A percentile compares a stretch with the other conserved stretches of the same genome.
These are phyloP conservation scores for Dorcoceras hygrometricum DNA, from an alignment of 257 asterid species.

Conservation along the genomic window DNA sequence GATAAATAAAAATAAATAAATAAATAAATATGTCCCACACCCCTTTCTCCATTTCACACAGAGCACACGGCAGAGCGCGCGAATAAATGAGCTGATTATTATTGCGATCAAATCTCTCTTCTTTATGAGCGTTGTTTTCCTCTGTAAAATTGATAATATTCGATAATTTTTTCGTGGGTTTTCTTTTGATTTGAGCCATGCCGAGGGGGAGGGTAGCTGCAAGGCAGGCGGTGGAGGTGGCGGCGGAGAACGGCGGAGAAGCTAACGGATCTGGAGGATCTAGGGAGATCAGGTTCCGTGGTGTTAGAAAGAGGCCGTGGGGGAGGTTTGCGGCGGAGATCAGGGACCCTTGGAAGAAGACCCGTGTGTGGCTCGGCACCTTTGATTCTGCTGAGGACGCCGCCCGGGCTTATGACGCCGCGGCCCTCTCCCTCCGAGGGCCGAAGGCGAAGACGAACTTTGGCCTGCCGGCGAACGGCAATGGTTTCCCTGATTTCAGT, in stretches of 20 bases:
- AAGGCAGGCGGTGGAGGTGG: constrained; percentile 23
- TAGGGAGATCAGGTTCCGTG: constrained; percentile 44
- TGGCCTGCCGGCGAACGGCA: constrained; percentile 23
- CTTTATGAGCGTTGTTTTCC: background rate
- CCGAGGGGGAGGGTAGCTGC: constrained; percentile 41
- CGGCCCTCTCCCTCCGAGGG: constrained; percentile 45
- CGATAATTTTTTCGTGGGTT: background rate
- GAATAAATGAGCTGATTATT: background rate
- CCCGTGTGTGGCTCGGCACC: constrained; percentile 58
- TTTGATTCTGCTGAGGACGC: constrained; percentile 57
- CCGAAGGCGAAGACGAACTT: constrained; percentile 50
- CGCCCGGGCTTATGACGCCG: constrained; percentile 54
- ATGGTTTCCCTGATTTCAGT: constrained; percentile 34
- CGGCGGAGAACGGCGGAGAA: constrained; percentile 25
- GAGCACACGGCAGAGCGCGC: background rate
- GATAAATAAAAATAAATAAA: too few species aligned
- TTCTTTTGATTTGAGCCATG: constrained; percentile 31
- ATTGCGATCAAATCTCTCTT: background rate
- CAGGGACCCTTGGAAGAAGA: constrained; percentile 52
- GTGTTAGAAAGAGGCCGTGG: constrained; percentile 54
- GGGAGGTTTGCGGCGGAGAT: constrained; percentile 57
- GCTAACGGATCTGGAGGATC: constrained; percentile 41
- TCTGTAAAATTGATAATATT: background rate
- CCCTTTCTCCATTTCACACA: too few species aligned
- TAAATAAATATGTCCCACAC: too few species aligned